A percentile compares a stretch with the other conserved stretches of the same genome.
Evolutionary conservation across 352 stramenopile genomes (phyloP).

Genomic region (Globisporangium yorkense): DNA sequence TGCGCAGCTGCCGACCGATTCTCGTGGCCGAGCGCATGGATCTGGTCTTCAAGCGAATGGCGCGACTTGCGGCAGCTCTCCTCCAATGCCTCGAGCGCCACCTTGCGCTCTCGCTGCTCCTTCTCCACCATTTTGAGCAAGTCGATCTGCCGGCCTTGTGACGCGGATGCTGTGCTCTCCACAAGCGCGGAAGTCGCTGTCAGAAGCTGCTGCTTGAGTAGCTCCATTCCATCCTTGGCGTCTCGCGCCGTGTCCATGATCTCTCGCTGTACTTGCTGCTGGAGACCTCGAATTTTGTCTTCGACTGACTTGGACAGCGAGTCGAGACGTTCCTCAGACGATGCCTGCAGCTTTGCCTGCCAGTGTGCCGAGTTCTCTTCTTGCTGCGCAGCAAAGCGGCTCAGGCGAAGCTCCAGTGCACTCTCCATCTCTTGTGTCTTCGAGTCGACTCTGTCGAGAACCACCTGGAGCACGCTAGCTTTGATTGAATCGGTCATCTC

Average conservation of each 20-base stretch:
- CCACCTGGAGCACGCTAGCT: background rate
- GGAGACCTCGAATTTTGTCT: constrained; percentile 15
- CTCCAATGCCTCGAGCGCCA: constrained; percentile 23
- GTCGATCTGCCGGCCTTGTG: constrained; percentile 27
- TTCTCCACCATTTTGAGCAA: constrained; percentile 26
- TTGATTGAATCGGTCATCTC: constrained; percentile 5
- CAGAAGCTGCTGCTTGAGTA: constrained; percentile 19
- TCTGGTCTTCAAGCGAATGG: constrained; percentile 41
- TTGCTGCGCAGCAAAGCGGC: background rate
- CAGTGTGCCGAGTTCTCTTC: background rate
- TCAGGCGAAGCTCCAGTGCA: background rate
- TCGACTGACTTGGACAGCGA: constrained; percentile 1
- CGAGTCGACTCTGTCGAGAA: constrained; percentile 3
- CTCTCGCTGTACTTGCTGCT: constrained; percentile 14
- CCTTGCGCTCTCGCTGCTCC: constrained; percentile 48
- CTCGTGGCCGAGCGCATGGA: constrained; percentile 36
- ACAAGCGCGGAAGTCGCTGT: constrained; percentile 14
- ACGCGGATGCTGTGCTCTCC: constrained; percentile 16
- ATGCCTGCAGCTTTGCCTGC: background rate
- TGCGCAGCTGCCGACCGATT: constrained; percentile 25
- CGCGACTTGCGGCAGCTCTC: constrained; percentile 40
- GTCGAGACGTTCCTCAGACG: background rate
- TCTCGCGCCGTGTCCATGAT: background rate
- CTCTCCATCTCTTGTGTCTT: constrained; percentile 14
- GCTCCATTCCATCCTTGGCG: constrained; percentile 1